Evolutionary conservation across 2,329 filamentous ascomycete genomes (phyloP), one percentile per base, ranked within the genome.

Genomic region (Aureobasidium lini): DNA sequence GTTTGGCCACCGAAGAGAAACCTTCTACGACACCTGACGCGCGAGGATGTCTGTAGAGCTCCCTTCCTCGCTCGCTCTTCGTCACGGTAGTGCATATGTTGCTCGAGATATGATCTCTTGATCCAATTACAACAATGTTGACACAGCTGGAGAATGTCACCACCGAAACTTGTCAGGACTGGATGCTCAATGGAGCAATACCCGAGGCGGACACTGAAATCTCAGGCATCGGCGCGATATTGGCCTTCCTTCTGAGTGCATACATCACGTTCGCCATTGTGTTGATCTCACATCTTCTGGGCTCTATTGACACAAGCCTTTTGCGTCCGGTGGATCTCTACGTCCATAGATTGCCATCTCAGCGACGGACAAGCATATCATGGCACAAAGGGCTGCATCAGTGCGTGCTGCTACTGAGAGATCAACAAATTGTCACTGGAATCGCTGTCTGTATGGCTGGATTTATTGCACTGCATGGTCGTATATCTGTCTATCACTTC

Each of bases 371-470:
- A 29, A 56, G 39, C 4, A 28, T 31, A 15, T 43, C 52, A 5
- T 56, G 52, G 52, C 52, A 56, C 11, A 43, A 37, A 7, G 52
- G 47, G 1, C 29, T 63, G 15, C 52, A 61, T 28, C 40, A 61
- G 32, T 46, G 66, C 6, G 58, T 67, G 8, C 43, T 70, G 0
- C 49, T 47, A 4, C 58, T 69, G 5, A 68, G 67, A 47, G 68
- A 70, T 39, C 67, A 69, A 57, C 68, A 69, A 49, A 63, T 69
- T 18, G 63, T 69, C n/a, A 66, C 64, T 15, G 67, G 68, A 4
- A 58, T 69, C 11, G 65, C 66, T 0, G 66, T 71, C 29, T 54
- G 70, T 8, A 58, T 62, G 8, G 66, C 64, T 10, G 69, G 66
- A 1, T 64, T 68, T 39, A 36, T 60, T 10, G 63, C 60, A 9